Evolutionary conservation across 2,329 filamentous ascomycete species (phyloP).

Genomic region (Beauveria medogensis): DNA sequence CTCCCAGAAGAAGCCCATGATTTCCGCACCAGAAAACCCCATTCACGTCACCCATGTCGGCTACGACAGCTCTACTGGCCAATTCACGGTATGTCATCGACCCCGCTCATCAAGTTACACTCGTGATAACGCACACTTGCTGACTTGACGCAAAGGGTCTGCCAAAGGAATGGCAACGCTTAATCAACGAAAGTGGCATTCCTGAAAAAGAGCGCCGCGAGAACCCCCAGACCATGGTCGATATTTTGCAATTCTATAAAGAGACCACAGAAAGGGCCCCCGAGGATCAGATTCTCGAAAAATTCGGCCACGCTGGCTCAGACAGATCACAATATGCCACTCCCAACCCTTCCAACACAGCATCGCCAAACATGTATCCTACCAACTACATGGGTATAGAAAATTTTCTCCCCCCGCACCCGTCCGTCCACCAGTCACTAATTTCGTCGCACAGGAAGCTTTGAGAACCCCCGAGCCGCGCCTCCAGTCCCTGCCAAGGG

Average conservation of each 20-base stretch:
- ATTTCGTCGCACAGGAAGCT: conserved; percentile 54
- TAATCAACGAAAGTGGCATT: conserved; percentile 92
- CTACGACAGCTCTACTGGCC: conserved; percentile 90
- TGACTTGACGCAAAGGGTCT: conserved; percentile 56
- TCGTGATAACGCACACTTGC: conserved; percentile 13
- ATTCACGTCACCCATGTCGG: conserved; percentile 97
- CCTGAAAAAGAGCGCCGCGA: conserved; percentile 92
- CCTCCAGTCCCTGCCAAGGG: conserved; percentile 69
- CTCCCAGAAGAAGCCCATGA: conserved; percentile 82
- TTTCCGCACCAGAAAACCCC: conserved; percentile 95
- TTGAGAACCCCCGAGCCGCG: conserved; percentile 90
- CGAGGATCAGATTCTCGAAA: conserved; percentile 88
- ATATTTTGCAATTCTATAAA: conserved; percentile 96
- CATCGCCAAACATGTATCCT: conserved; percentile 47
- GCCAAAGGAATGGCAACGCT: conserved; percentile 94
- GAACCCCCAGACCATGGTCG: conserved; percentile 89
- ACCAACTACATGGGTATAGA: conserved; percentile 46
- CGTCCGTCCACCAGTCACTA: background rate
- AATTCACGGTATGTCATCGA: conserved; percentile 71
- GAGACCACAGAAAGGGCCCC: conserved; percentile 74
- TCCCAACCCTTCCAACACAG: conserved; percentile 34
- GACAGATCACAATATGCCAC: conserved; percentile 39
- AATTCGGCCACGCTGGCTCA: conserved; percentile 81
- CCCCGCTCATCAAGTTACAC: conserved; percentile 11
- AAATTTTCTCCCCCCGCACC: no score